Evolutionary conservation across 1,139 yeast genomes (phyloP), one percentile per base, ranked within the genome.

Genomic region (Blastobotrys persicus): DNA sequence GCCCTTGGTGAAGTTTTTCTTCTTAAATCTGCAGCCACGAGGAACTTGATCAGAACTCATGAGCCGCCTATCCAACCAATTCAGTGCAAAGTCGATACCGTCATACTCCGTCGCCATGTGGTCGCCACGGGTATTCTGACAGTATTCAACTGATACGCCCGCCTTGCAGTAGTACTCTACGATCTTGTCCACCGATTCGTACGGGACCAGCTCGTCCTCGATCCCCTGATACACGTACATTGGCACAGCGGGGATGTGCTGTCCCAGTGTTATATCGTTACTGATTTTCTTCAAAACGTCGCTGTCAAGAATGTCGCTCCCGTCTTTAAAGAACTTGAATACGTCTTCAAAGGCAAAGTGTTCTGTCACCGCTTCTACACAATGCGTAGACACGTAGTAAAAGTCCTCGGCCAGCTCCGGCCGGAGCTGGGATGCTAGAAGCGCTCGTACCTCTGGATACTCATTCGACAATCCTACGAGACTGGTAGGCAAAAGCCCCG

Each of bases 401-500:
- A 57, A 55, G 13, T 39, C 34, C 28, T 44, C 40, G 20, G 45
- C 44, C 31, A 32, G 47, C 26, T 49, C 40, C 12, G 57, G 49
- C 13, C 45, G 31, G 20, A 57, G 41, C 23, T 44, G 23, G 14
- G 28, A 17, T 3, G 45, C 18, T 28, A 56, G 41, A 5, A 44
- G 18, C 12, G 32, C 46, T 19, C 40, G 39, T 16, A 41, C 13
- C 4, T 52, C 59, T n/a, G 60, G 60, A 51, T 64, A 65, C 51
- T 61, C 65, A 14, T 53, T 48, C 17, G 59, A 56, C 38, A 65
- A 48, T 11, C 69, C 69, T 28, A 52, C 42, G 39, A 61, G 44
- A 11, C 62, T 64, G 9, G 59, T 51, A 16, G 62, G 59, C 32
- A 58, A 47, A 46, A 61, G 54, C 5, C 66, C 66, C 11, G 63